Conservation (phyloP, 352 stramenopile species). For the Lagenidium giganteum region DNA sequence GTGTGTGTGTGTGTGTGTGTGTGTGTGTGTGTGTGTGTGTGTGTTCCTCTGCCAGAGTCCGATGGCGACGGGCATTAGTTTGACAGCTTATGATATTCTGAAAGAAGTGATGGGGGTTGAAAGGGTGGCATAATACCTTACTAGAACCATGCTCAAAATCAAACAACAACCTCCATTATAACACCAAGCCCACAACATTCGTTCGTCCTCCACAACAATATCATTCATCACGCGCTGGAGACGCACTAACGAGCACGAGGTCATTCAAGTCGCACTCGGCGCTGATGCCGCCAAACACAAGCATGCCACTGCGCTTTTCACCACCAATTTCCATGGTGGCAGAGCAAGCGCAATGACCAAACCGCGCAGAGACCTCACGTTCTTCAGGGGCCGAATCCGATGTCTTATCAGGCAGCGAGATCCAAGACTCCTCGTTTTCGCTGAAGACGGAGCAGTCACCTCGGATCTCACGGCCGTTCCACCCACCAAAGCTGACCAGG, state of each 20-base stretch:
- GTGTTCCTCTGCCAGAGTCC: constrained; percentile 42
- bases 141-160: too few relatives aligned
- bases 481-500: constrained; percentile 50
- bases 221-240: too few relatives aligned
- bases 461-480: constrained; percentile 37
- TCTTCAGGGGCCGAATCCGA: neutral
- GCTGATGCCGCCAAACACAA: constrained; percentile 57
- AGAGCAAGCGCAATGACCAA: constrained; percentile 38
- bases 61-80: constrained; percentile 79
- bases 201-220: too few relatives aligned
- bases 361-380: constrained; percentile 17
- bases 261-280: constrained; percentile 17
- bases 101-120: constrained; percentile 84
- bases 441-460: constrained; percentile 39
- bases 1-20: neutral
- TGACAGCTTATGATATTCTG: constrained; percentile 83
- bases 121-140: constrained; percentile 34
- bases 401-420: constrained; percentile 5
- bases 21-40: constrained; percentile 1
- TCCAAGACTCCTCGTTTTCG: constrained; percentile 42
- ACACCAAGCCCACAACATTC: too few relatives aligned
- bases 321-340: neutral
- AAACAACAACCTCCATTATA: too few relatives aligned
- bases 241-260: constrained; percentile 10
- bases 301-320: constrained; percentile 11